Base-by-base conservation (phyloP, 352 stramenopile genomes). In the Hyaloperonospora arabidopsidis region DNA sequence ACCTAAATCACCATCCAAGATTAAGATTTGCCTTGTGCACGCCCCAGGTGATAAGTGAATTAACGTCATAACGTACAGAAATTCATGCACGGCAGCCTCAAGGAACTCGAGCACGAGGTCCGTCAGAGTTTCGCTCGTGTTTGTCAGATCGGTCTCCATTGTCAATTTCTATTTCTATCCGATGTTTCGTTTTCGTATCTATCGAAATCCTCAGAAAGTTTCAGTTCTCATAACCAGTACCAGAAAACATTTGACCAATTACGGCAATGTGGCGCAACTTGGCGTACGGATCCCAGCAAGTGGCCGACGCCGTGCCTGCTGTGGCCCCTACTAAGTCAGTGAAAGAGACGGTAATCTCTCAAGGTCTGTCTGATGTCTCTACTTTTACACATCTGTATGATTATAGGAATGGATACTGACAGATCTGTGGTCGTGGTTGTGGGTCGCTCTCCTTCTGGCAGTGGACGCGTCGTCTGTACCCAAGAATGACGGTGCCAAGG, bases 401-500 rank as follows among this genome's bases (percentile, higher is more conserved):
- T 2, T 21, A 14, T 21, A 14, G 15, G 19, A 5, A 44, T 36
- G 15, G 38, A 14, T 35, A 10, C 19, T 52, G 19, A 28, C 13
- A n/a, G 19, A 13, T 15, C 21, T 15, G 23, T 49, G 15, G 41
- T 23, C 1, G n/a, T 12, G 29, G 2, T 23, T 8, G 15, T 54
- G 5, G 14, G 25, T 29, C 25, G 25, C 25, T 57, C 40, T 46
- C 15, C 17, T 53, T 12, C 23, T 34, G 12, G 21, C 57, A 90
- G 80, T 90, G 46, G 80, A 90, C 52, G 78, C 78, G 43, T 90
- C 80, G 12, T 76, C 68, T 10, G 79, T 89, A 55, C 79, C 79
- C 47, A 90, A 88, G 65, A 90, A 90, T 76, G 80, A 90, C 56
- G 80, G 80, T 53, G 77, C 77, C 52, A 90, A 90, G 51, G 77